Conservation (phyloP, 208 protist species). For the Acanthamoeba divionensis region DNA sequence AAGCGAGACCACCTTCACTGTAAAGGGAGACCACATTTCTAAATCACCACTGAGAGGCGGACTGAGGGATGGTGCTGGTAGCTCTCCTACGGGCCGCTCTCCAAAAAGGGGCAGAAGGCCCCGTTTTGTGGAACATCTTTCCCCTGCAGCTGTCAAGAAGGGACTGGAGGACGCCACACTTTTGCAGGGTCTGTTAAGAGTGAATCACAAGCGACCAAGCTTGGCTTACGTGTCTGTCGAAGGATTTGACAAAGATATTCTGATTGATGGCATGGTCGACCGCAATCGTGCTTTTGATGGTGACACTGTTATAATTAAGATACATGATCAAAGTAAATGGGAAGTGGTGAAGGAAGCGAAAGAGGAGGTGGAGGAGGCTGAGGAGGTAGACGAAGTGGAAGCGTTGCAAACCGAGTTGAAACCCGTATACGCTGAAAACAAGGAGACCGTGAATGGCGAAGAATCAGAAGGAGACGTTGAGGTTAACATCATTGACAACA, state of each 20-base stretch:
- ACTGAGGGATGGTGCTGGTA: background rate
- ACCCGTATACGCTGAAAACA: no score
- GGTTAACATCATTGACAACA: no score
- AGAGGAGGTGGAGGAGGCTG: conserved; percentile 37
- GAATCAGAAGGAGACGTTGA: no score
- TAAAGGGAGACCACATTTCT: background rate
- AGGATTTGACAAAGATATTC: conserved; percentile 59
- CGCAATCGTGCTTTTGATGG: conserved; percentile 69
- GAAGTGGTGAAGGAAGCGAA: conserved; percentile 29
- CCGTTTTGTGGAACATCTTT: conserved; percentile 27
- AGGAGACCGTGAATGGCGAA: no score
- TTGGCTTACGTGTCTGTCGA: conserved; percentile 68
- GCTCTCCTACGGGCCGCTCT: background rate
- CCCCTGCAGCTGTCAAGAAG: background rate
- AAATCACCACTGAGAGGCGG: background rate
- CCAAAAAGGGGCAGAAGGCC: background rate
- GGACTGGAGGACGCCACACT: conserved; percentile 38
- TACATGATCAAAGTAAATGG: conserved; percentile 42
- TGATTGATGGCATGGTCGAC: conserved; percentile 49
- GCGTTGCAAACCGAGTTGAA: background rate
- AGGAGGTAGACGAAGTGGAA: background rate
- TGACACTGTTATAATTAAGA: conserved; percentile 66
- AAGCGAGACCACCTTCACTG: background rate
- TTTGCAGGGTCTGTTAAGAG: conserved; percentile 47
- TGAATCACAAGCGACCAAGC: conserved; percentile 62